Evolutionary conservation across 495 filamentous ascomycete species (phyloP).

Genomic region (Aspergillus hancockii): DNA sequence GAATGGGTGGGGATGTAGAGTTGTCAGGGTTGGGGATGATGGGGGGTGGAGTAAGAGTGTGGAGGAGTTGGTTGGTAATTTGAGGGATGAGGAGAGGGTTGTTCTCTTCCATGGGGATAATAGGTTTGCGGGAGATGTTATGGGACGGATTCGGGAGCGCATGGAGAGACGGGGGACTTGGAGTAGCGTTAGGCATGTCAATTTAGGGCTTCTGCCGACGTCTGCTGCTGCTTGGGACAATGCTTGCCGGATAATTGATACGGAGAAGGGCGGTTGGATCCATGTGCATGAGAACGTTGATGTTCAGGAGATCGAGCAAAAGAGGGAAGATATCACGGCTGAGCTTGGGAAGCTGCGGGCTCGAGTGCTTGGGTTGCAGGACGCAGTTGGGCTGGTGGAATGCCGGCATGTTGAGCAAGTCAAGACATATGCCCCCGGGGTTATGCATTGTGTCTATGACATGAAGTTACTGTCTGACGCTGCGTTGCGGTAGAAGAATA

Average conservation of each 20-base stretch:
- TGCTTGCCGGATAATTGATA: slow-evolving; percentile 61
- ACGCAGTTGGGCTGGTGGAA: slow-evolving; percentile 23
- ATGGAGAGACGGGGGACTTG: slow-evolving; percentile 30
- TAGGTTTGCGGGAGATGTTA: slow-evolving; percentile 47
- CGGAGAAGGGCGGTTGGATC: slow-evolving; percentile 60
- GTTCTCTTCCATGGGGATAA: slow-evolving; percentile 77
- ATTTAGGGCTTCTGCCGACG: slow-evolving; percentile 75
- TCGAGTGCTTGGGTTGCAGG: background rate
- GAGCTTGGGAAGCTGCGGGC: slow-evolving; percentile 22
- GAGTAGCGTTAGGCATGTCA: slow-evolving; percentile 64
- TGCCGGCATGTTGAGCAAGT: slow-evolving; percentile 77
- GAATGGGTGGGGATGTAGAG: slow-evolving; percentile 65
- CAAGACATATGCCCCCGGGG: slow-evolving; percentile 90
- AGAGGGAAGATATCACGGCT: slow-evolving; percentile 35
- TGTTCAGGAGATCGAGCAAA: slow-evolving; percentile 58
- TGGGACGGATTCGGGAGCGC: slow-evolving; percentile 31
- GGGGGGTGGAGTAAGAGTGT: slow-evolving; percentile 27
- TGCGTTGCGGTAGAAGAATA: background rate
- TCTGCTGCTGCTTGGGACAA: slow-evolving; percentile 65
- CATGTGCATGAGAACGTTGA: slow-evolving; percentile 89
- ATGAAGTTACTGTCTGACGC: slow-evolving; percentile 48
- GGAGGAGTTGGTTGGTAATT: slow-evolving; percentile 26
- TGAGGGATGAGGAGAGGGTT: slow-evolving; percentile 40
- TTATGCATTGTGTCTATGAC: slow-evolving; percentile 88
- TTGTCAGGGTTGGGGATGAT: slow-evolving; percentile 43